Conservation (phyloP, 805 yeast genomes). For the Ogataea corticis region DNA sequence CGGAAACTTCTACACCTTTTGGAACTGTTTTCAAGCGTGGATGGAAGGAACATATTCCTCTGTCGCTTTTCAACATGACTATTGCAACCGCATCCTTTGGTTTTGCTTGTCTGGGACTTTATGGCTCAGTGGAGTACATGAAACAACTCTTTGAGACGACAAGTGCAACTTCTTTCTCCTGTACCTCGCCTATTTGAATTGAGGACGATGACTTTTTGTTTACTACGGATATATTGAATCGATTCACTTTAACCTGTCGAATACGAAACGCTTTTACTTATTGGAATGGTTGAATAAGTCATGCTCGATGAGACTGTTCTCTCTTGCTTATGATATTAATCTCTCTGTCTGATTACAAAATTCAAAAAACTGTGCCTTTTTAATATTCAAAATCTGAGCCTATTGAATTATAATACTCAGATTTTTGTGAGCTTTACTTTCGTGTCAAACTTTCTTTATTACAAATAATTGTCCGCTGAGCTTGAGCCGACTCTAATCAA, state of each 20-base stretch:
- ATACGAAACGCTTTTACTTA: too few species aligned
- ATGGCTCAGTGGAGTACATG: conserved; percentile 31
- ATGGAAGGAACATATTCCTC: conserved; percentile 16
- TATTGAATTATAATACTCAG: too few species aligned
- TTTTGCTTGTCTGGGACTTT: conserved; percentile 33
- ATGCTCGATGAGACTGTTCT: too few species aligned
- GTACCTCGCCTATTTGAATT: conserved; percentile 28
- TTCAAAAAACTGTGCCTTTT: too few species aligned
- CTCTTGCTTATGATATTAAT: not conserved
- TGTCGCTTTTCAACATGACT: conserved; percentile 21
- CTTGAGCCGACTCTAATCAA: too few species aligned
- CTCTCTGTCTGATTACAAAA: not conserved
- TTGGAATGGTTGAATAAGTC: too few species aligned
- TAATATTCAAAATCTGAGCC: too few species aligned
- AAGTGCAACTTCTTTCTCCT: conserved; percentile 33
- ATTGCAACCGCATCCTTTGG: conserved; percentile 29
- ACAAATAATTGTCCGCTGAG: not conserved
- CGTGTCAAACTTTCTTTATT: not conserved
- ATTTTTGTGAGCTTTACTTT: not conserved
- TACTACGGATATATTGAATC: too few species aligned
- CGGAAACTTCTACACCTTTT: not conserved
- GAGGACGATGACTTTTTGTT: not conserved
- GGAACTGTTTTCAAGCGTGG: conserved; percentile 19
- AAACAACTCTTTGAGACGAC: conserved; percentile 27
- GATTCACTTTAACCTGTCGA: too few species aligned